Base-by-base conservation (phyloP, 495 filamentous ascomycete genomes). In the Daldinia bambusicola region DNA sequence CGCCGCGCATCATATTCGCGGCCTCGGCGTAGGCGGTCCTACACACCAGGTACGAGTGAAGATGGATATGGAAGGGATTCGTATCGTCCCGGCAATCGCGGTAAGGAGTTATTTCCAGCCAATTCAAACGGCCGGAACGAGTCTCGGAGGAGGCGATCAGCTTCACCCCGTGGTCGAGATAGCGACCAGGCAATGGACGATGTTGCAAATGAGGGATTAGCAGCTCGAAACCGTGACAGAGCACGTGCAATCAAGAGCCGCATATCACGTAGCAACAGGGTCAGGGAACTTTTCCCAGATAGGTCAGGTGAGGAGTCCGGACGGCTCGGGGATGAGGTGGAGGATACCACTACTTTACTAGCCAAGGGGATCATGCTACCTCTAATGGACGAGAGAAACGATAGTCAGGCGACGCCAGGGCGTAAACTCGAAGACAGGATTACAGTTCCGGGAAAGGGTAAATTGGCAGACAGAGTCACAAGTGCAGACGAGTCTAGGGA, bases 121-220 rank as follows among this genome's bases (percentile, higher is more conserved):
- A 74, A 61, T 32, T 61, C 67, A 9, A 34, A 64, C 8, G 69
- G 71, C 6, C 71, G 72, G 16, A 76, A 80, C 40, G 82, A 83
- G 37, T 80, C 84, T 40, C 80, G 88, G 58, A 86, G 90, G 41
- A 84, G 91, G 66, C 87, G 84, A 38, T 84, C 84, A 83, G 90
- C 91, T 13, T 97, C 93, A 3, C 94, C 94, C 2, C 84, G 89
- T 22, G 88, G 90, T 61, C 85, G 86, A n/a, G 87, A 90, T 69
- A 86, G 86, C 13, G 83, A 84, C 18, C 81, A 82, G 32, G 79
- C 79, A 13, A 85, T 86, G 74, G 82, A 84, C 40, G 61, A 80
- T 20, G 74, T 78, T 32, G 69, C 68, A 26, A 68, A 75, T 37
- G 68, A 78, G 3, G 71, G 78, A 52, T 62, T 76, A 43, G 69